These are phyloP conservation scores for Gremmenia infestans DNA, from an alignment of 2,329 filamentous ascomycete genomes.

Conservation along the genomic window DNA sequence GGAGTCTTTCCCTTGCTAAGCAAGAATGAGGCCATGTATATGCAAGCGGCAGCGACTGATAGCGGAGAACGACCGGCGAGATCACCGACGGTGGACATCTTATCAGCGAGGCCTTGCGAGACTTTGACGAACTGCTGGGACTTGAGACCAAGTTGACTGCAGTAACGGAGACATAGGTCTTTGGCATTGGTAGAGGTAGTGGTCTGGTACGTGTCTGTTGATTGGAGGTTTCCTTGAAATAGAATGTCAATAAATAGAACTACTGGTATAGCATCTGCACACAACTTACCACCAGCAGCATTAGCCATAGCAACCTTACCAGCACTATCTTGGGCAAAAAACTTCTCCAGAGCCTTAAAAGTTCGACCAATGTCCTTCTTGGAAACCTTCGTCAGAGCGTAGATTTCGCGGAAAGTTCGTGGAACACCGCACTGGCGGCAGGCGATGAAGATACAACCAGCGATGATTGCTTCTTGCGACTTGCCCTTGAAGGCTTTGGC, in stretches of 20 bases:
- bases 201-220: conserved; percentile 59
- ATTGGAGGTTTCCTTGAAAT: conserved; percentile 22
- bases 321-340: conserved; percentile 69
- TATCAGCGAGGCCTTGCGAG: conserved; percentile 70
- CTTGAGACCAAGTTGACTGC: conserved; percentile 72
- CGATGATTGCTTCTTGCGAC: conserved; percentile 86
- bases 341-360: conserved; percentile 89
- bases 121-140: conserved; percentile 73
- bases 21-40: conserved; percentile 90
- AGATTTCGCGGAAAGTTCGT: conserved; percentile 92
- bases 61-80: conserved; percentile 86
- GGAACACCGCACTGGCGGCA: conserved; percentile 84
- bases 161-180: conserved; percentile 85
- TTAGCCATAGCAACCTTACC: conserved; percentile 46
- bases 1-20: conserved; percentile 73
- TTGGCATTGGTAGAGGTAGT: conserved; percentile 74
- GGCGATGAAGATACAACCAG: conserved; percentile 95
- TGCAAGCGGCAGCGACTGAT: conserved; percentile 89
- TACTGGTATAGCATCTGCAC: conserved; percentile 18
- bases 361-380: conserved; percentile 97
- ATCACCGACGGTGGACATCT: conserved; percentile 71
- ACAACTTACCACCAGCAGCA: conserved; percentile 50
- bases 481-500: conserved; percentile 94
- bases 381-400: conserved; percentile 83
- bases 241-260: conserved; percentile 28